phyloP scores from a whole-genome alignment of 352 stramenopile species.

The Heterotrichella gracilis region DNA sequence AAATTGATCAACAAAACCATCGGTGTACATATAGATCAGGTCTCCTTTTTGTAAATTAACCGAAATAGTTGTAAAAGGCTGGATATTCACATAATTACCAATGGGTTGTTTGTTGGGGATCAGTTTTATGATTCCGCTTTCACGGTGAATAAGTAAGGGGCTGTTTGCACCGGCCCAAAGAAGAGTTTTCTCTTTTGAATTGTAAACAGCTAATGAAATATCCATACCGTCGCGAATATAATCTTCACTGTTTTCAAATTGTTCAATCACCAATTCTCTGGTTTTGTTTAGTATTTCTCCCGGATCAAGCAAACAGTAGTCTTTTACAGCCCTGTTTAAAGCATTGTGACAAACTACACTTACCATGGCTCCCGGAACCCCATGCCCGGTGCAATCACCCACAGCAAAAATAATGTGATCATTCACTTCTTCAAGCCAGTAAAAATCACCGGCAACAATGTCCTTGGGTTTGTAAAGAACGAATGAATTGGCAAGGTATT shows the following conservation, averaged over 20 bases:
- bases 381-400: not conserved
- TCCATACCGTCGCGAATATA: not conserved
- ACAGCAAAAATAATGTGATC: not conserved
- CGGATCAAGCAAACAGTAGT: not conserved
- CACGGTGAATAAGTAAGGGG: not conserved
- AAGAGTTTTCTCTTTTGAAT: not conserved
- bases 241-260: not conserved
- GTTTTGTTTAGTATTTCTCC: not conserved
- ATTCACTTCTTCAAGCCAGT: not conserved
- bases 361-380: not conserved
- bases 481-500: not conserved
- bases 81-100: not conserved
- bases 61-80: not conserved
- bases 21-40: not conserved
- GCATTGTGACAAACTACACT: not conserved
- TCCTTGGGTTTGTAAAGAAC: not conserved
- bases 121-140: not conserved
- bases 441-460: not conserved
- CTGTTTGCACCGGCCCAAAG: not conserved
- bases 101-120: not conserved
- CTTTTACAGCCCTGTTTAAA: not conserved
- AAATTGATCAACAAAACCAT: conserved; percentile 1
- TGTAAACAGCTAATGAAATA: not conserved
- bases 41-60: not conserved
- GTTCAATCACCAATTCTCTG: not conserved